These are phyloP conservation scores for Thraustotheca clavata DNA, from an alignment of 352 stramenopile genomes.

Conservation along the genomic window DNA sequence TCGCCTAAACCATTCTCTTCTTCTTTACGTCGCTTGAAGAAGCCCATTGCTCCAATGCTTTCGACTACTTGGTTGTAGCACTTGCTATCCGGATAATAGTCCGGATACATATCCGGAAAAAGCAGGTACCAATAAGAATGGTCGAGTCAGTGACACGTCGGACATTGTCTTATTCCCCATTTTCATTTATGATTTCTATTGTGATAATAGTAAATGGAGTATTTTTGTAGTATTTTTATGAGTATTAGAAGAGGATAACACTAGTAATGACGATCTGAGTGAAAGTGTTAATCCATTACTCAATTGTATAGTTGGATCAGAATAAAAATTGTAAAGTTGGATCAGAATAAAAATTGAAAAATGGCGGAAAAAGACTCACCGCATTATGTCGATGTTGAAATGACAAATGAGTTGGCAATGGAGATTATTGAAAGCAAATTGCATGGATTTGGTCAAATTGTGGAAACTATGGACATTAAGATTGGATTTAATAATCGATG, in stretches of 20 bases:
- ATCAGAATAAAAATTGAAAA: too few species aligned
- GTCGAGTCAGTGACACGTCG: not conserved
- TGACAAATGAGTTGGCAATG: not conserved
- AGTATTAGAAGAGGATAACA: not conserved
- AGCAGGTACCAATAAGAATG: not conserved
- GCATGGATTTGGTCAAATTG: not conserved
- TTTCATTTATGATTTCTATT: not conserved
- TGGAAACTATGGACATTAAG: not conserved
- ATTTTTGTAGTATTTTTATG: not conserved
- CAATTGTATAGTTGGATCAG: too few species aligned
- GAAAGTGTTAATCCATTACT: too few species aligned
- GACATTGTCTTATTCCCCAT: not conserved
- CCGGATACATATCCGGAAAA: constrained; percentile 1
- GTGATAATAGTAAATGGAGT: too few species aligned
- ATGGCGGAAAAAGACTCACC: constrained; percentile 5
- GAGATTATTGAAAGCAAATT: not conserved
- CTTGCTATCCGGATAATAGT: not conserved
- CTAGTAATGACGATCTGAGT: not conserved
- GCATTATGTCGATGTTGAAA: constrained; percentile 7
- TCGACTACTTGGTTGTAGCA: too few species aligned
- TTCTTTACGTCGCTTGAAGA: constrained; percentile 14
- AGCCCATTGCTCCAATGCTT: constrained; percentile 10
- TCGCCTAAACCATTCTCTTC: constrained; percentile 7
- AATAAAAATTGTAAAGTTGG: too few species aligned
- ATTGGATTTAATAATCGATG: constrained; percentile 12